A percentile compares a stretch with the other conserved stretches of the same genome.
These are phyloP conservation scores for Microcera coccophila DNA, from an alignment of 2,329 filamentous ascomycete species.

Conservation along the genomic window DNA sequence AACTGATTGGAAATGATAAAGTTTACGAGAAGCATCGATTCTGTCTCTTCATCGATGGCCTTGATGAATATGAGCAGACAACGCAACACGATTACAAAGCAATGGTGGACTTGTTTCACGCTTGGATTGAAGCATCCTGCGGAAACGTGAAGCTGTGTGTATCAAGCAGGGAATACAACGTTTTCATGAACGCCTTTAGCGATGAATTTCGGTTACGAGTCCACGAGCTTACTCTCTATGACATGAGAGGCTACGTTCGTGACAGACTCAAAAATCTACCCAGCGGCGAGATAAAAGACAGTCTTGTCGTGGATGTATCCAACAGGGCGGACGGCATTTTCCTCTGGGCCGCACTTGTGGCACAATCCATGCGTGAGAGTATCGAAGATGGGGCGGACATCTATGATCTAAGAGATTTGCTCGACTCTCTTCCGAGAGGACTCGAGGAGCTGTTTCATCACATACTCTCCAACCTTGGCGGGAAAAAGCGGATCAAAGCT, in stretches of 20 bases:
- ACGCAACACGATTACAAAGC: constrained; percentile 4
- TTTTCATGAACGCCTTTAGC: constrained; percentile 16
- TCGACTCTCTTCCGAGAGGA: background rate
- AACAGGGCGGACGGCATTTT: background rate
- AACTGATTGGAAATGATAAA: background rate
- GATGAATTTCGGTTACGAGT: background rate
- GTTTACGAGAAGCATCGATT: constrained; percentile 1
- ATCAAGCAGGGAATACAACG: constrained; percentile 27
- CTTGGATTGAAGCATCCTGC: background rate
- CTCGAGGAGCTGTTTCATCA: background rate
- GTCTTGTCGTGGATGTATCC: background rate
- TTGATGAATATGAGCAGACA: constrained; percentile 22
- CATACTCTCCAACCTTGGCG: background rate
- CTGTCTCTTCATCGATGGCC: constrained; percentile 25
- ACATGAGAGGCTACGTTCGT: background rate
- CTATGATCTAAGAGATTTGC: background rate
- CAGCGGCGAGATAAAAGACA: background rate
- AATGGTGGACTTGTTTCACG: background rate
- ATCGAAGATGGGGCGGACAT: background rate
- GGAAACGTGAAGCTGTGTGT: constrained; percentile 28
- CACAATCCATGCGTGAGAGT: background rate
- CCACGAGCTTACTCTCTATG: background rate
- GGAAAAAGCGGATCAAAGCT: background rate
- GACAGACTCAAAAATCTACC: background rate
- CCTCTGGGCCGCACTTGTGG: background rate